These are phyloP conservation scores for Mycena pura DNA, from an alignment of 768 basidiomycete genomes.

Conservation along the genomic window DNA sequence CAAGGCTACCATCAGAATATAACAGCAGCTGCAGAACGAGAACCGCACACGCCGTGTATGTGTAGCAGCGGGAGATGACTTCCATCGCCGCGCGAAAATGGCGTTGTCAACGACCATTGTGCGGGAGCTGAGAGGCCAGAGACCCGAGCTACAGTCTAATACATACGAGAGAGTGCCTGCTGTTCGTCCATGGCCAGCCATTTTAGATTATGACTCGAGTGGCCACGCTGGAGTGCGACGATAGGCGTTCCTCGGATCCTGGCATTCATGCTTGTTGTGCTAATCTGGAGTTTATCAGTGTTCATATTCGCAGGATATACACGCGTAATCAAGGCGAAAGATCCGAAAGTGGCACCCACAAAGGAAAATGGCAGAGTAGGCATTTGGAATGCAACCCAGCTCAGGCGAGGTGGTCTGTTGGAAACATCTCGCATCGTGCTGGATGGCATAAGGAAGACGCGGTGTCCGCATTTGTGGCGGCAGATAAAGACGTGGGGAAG, in stretches of 20 bases:
- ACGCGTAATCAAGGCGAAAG: not conserved
- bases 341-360: not conserved
- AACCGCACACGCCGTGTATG: not conserved
- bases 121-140: not conserved
- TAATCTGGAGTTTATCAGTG: conserved; percentile 12
- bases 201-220: conserved; percentile 2
- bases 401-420: not conserved
- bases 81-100: not conserved
- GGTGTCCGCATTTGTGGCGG: not conserved
- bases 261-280: not conserved
- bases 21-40: not conserved
- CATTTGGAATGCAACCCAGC: not conserved
- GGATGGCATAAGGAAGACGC: not conserved
- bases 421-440: not conserved
- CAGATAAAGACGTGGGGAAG: not conserved
- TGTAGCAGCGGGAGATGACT: not conserved
- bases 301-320: conserved; percentile 8
- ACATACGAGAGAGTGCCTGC: too few species aligned
- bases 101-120: not conserved
- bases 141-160: too few species aligned
- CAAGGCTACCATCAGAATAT: not conserved
- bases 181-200: not conserved
- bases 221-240: conserved; percentile 5
- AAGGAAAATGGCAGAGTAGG: conserved; percentile 2
- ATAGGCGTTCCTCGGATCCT: not conserved